Percentiles rank a stretch among this genome's conserved stretches.
phyloP scores from a whole-genome alignment of 1,139 yeast species.

The Pichia sp. region DNA sequence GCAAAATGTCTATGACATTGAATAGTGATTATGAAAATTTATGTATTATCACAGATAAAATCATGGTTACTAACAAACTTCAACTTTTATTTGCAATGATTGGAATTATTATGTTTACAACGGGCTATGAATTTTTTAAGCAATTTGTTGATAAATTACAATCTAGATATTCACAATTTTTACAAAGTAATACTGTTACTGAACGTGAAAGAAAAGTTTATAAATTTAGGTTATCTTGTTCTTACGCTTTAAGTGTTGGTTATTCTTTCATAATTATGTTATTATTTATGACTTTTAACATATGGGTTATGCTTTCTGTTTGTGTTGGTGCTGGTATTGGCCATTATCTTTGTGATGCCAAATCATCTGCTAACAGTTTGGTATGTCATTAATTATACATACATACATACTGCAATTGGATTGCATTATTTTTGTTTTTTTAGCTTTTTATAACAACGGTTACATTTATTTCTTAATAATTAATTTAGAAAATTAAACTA shows the following conservation, averaged over 20 bases:
- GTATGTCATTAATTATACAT: conserved; percentile 24
- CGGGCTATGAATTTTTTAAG: conserved; percentile 29
- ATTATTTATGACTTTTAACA: conserved; percentile 31
- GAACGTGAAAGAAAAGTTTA: conserved; percentile 14
- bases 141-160: conserved; percentile 21
- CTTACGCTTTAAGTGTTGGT: conserved; percentile 28
- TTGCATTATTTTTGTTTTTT: background rate
- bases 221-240: conserved; percentile 18
- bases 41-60: conserved; percentile 27
- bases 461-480: too few relatives aligned
- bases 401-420: background rate
- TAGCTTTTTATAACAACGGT: background rate
- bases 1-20: conserved; percentile 30
- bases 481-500: too few relatives aligned
- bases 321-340: conserved; percentile 29
- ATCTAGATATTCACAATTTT: conserved; percentile 17
- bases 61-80: conserved; percentile 23
- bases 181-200: conserved; percentile 11
- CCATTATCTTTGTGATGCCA: conserved; percentile 23
- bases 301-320: conserved; percentile 31
- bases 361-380: conserved; percentile 11
- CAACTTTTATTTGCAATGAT: conserved; percentile 25
- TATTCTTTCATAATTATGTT: conserved; percentile 31
- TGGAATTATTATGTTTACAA: conserved; percentile 18
- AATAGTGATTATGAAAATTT: conserved; percentile 29